Percentiles rank a stretch among this genome's conserved stretches.
These are phyloP conservation scores for Neonectria neomacrospora DNA, from an alignment of 2,329 filamentous ascomycete species.

Conservation along the genomic window DNA sequence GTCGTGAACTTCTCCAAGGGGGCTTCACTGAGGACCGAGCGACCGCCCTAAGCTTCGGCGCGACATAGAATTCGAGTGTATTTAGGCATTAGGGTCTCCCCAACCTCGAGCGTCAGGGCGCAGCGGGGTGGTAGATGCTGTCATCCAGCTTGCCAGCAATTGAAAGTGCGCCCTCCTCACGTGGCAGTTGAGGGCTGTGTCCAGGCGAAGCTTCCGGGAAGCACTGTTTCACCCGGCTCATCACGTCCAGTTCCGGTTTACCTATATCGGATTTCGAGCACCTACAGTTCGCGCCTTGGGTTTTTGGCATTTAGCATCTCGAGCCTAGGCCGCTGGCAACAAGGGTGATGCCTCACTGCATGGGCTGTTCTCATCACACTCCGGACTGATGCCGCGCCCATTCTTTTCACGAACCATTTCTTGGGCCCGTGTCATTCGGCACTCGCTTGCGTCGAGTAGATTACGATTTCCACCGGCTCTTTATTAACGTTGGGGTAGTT, in stretches of 20 bases:
- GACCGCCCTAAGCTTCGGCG: background rate
- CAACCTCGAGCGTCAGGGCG: conserved; percentile 20
- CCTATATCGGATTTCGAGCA: conserved; percentile 18
- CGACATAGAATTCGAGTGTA: background rate
- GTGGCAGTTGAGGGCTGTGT: conserved; percentile 11
- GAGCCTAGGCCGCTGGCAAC: conserved; percentile 10
- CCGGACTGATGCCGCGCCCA: conserved; percentile 17
- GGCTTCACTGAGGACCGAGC: conserved; percentile 12
- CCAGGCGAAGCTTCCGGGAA: conserved; percentile 11
- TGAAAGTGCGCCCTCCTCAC: conserved; percentile 8
- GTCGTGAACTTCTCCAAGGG: conserved; percentile 9
- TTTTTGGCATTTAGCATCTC: background rate
- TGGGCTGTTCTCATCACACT: conserved; percentile 15
- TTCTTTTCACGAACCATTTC: conserved; percentile 9
- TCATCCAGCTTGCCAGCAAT: conserved; percentile 10
- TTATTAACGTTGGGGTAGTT: background rate
- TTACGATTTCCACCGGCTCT: conserved; percentile 10
- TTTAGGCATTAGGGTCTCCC: background rate
- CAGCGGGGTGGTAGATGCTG: conserved; percentile 17
- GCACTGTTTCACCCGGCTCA: conserved; percentile 6
- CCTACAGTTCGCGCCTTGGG: conserved; percentile 12
- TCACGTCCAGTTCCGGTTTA: conserved; percentile 14
- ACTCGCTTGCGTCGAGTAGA: conserved; percentile 13
- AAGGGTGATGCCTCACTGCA: conserved; percentile 23
- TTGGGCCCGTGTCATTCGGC: conserved; percentile 8